phyloP scores from a whole-genome alignment of 441 rosid genomes.

The Isatis lusitanica region DNA sequence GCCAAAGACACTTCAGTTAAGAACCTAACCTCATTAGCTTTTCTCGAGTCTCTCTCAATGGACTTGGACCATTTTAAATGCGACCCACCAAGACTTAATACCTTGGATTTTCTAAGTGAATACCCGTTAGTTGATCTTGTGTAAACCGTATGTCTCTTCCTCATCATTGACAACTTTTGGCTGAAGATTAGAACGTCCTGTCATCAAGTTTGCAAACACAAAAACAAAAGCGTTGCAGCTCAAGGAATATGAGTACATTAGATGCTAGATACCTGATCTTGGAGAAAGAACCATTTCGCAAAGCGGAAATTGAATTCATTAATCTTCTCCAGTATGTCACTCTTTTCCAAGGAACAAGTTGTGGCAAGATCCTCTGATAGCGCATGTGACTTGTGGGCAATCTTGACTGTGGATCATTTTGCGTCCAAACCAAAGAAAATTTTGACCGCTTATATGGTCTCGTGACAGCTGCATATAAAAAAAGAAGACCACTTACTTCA shows the following conservation, averaged over 20 bases:
- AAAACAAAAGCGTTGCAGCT: slow-evolving; percentile 28
- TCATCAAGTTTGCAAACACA: slow-evolving; percentile 31
- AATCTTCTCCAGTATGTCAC: slow-evolving; percentile 62
- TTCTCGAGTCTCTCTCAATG: slow-evolving; percentile 76
- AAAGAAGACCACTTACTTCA: not conserved
- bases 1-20: slow-evolving; percentile 10
- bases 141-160: slow-evolving; percentile 82
- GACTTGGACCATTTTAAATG: slow-evolving; percentile 98
- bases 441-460: slow-evolving; percentile 60
- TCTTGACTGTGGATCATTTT: slow-evolving; percentile 45
- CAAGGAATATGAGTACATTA: slow-evolving; percentile 30
- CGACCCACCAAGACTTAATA: slow-evolving; percentile 83
- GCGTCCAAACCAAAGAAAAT: slow-evolving; percentile 80
- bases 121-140: slow-evolving; percentile 83
- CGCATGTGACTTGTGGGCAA: slow-evolving; percentile 27
- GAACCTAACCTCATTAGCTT: slow-evolving; percentile 83
- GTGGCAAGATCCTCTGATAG: slow-evolving; percentile 59
- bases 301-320: slow-evolving; percentile 43
- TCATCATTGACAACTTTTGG: slow-evolving; percentile 60
- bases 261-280: slow-evolving; percentile 57
- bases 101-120: slow-evolving; percentile 89
- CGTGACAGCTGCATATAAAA: slow-evolving; percentile 43
- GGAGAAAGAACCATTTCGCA: slow-evolving; percentile 48
- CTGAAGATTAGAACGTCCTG: slow-evolving; percentile 41
- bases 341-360: slow-evolving; percentile 93